Evolutionary conservation across 2,329 filamentous ascomycete species (phyloP).

Genomic region (Fusarium citri): DNA sequence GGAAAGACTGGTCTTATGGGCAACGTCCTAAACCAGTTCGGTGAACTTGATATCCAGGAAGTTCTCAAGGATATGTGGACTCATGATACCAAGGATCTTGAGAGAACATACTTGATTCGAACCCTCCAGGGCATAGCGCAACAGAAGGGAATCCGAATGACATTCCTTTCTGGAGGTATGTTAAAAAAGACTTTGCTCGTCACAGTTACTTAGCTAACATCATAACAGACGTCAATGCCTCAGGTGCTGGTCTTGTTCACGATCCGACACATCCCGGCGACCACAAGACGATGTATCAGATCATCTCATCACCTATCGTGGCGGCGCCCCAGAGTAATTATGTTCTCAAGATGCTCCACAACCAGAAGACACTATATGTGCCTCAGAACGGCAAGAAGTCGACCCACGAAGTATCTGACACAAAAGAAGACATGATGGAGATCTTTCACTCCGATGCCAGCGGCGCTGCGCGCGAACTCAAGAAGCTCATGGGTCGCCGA

Average conservation of each 20-base stretch:
- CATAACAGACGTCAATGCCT: constrained; percentile 79
- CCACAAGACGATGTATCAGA: constrained; percentile 99
- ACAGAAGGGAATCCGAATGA: constrained; percentile 96
- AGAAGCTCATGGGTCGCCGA: constrained; percentile 90
- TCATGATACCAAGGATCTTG: constrained; percentile 96
- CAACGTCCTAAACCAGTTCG: constrained; percentile 93
- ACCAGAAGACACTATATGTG: constrained; percentile 91
- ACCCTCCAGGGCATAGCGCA: constrained; percentile 95
- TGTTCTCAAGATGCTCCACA: constrained; percentile 94
- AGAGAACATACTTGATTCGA: constrained; percentile 94
- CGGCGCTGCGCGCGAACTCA: constrained; percentile 83
- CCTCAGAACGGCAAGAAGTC: constrained; percentile 86
- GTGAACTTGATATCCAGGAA: constrained; percentile 93
- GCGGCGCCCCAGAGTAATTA: constrained; percentile 87
- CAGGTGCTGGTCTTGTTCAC: constrained; percentile 92
- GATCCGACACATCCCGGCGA: constrained; percentile 91
- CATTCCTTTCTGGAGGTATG: constrained; percentile 89
- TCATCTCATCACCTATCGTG: constrained; percentile 93
- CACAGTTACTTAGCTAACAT: constrained; percentile 37
- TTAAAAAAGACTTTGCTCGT: background rate
- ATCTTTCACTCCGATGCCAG: constrained; percentile 96
- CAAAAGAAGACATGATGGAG: constrained; percentile 99
- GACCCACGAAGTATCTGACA: constrained; percentile 82
- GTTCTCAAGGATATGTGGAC: constrained; percentile 98
- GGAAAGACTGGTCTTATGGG: constrained; percentile 97